Conservation (phyloP, 1,284 basidiomycete genomes). For the Cutaneotrichosporon sp. region DNA sequence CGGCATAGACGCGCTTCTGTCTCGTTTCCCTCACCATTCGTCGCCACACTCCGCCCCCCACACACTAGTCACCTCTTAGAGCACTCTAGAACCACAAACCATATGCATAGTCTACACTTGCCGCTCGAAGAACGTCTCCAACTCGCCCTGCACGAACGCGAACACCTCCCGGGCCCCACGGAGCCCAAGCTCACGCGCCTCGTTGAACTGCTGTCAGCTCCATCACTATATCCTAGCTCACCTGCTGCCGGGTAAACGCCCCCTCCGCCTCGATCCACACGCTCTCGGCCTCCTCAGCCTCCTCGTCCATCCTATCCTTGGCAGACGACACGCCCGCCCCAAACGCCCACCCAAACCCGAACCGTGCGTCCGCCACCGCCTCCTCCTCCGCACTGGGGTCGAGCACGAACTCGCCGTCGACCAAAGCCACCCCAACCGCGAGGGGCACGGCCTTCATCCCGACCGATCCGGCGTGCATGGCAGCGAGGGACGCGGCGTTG, state of each 20-base stretch:
- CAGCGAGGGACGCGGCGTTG: constrained; percentile 59
- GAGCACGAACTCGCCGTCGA: constrained; percentile 61
- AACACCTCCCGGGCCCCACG: constrained; percentile 32
- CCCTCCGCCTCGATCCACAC: constrained; percentile 55
- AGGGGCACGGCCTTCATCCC: constrained; percentile 54
- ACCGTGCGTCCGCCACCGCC: constrained; percentile 62
- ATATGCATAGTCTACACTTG: constrained; percentile 4
- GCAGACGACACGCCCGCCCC: constrained; percentile 49
- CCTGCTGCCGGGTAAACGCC: constrained; percentile 36
- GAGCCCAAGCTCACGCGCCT: constrained; percentile 28
- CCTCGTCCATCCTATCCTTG: constrained; percentile 49
- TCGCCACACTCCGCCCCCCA: not conserved
- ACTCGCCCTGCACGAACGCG: constrained; percentile 10
- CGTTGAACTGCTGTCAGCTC: constrained; percentile 31
- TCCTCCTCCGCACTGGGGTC: constrained; percentile 69
- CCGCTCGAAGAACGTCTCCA: constrained; percentile 14
- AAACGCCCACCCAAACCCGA: constrained; percentile 58
- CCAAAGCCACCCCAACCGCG: constrained; percentile 54
- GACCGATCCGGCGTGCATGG: constrained; percentile 55
- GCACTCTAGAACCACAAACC: constrained; percentile 3
- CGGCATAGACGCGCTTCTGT: not conserved
- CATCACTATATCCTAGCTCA: constrained; percentile 28
- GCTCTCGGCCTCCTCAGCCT: constrained; percentile 55
- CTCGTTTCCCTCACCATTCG: not conserved
- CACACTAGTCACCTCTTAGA: not conserved